Conservation (phyloP, 805 yeast genomes). For the Danielozyma ontarioensis region DNA sequence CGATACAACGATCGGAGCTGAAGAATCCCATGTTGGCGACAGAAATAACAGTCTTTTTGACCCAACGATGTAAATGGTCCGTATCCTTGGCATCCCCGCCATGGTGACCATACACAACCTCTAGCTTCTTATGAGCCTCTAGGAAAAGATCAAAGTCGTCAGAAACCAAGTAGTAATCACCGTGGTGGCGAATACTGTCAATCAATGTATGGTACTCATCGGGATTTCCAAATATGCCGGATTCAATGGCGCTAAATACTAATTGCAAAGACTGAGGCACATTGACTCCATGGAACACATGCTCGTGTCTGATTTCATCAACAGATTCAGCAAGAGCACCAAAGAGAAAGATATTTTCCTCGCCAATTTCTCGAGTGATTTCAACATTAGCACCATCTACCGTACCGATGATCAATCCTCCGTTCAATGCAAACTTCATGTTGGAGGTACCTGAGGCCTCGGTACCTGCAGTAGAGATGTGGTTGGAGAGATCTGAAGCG, state of each 20-base stretch:
- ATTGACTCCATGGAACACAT: slow-evolving; percentile 53
- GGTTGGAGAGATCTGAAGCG: slow-evolving; percentile 87
- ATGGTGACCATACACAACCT: slow-evolving; percentile 54
- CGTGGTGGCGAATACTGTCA: slow-evolving; percentile 65
- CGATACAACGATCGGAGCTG: slow-evolving; percentile 84
- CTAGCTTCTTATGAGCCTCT: slow-evolving; percentile 74
- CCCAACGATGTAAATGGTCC: slow-evolving; percentile 64
- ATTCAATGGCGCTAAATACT: slow-evolving; percentile 64
- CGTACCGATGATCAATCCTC: slow-evolving; percentile 91
- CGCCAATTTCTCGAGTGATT: slow-evolving; percentile 89
- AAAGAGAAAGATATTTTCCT: slow-evolving; percentile 85
- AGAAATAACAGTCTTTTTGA: slow-evolving; percentile 64
- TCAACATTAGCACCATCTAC: slow-evolving; percentile 97
- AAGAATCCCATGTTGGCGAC: slow-evolving; percentile 95
- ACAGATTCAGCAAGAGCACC: slow-evolving; percentile 90
- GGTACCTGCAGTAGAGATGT: slow-evolving; percentile 95
- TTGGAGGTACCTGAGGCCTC: slow-evolving; percentile 96
- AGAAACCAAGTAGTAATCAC: slow-evolving; percentile 81
- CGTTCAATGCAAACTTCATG: slow-evolving; percentile 92
- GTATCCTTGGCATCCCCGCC: slow-evolving; percentile 38
- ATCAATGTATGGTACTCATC: slow-evolving; percentile 63
- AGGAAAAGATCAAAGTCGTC: slow-evolving; percentile 88
- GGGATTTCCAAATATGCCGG: slow-evolving; percentile 67
- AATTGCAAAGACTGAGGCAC: slow-evolving; percentile 54
- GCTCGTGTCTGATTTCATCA: slow-evolving; percentile 75